phyloP scores from a whole-genome alignment of 2,329 filamentous ascomycete species.

The Xylariaceae sp. region DNA sequence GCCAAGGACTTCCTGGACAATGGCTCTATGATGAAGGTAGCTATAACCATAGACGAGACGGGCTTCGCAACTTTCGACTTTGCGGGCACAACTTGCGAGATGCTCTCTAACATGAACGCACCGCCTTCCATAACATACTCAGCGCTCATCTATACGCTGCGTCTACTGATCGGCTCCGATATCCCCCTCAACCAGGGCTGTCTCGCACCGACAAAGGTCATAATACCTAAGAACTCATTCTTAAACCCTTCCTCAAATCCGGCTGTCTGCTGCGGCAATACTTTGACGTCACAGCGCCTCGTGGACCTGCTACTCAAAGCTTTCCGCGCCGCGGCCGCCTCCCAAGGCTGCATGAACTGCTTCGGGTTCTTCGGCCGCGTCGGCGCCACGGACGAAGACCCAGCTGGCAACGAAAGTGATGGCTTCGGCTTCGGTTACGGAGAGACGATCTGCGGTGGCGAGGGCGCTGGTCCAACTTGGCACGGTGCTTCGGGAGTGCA shows the following conservation, averaged over 20 bases:
- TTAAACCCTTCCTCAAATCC: constrained; percentile 67
- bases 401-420: constrained; percentile 31
- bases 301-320: constrained; percentile 74
- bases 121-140: constrained; percentile 73
- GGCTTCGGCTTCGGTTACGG: constrained; percentile 74
- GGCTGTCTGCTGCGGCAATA: constrained; percentile 74
- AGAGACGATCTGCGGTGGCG: constrained; percentile 73
- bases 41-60: constrained; percentile 67
- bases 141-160: constrained; percentile 74
- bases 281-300: constrained; percentile 70
- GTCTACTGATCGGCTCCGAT: constrained; percentile 69
- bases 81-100: constrained; percentile 67
- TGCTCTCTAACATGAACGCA: constrained; percentile 71
- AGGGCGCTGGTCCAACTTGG: constrained; percentile 65
- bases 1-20: constrained; percentile 77
- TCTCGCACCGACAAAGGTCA: constrained; percentile 65
- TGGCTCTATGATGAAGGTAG: constrained; percentile 66
- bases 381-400: constrained; percentile 44
- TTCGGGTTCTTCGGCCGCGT: constrained; percentile 74
- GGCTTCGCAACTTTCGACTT: constrained; percentile 75
- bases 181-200: constrained; percentile 78
- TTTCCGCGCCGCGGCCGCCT: constrained; percentile 69
- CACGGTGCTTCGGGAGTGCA: constrained; percentile 67
- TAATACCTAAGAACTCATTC: constrained; percentile 66
- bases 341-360: constrained; percentile 73